Evolutionary conservation across 1,139 yeast genomes (phyloP).

Genomic region (Pneumocystis carinii): DNA sequence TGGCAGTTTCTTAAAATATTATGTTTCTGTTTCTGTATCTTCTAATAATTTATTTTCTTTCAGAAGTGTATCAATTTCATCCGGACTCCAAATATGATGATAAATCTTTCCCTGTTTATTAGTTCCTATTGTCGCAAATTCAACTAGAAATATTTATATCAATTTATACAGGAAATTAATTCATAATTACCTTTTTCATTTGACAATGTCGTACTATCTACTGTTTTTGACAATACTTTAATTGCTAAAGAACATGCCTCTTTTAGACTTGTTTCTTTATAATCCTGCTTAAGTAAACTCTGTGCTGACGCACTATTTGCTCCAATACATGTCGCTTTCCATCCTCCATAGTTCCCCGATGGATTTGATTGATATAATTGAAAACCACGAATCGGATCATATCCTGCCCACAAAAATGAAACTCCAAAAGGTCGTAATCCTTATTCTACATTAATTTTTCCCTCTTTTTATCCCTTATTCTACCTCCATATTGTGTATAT

Average conservation of each 20-base stretch:
- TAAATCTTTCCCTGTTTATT: conserved; percentile 36
- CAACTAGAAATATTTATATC: conserved; percentile 29
- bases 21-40: background rate
- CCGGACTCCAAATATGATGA: conserved; percentile 66
- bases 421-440: conserved; percentile 90
- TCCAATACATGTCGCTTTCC: conserved; percentile 97
- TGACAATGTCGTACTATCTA: conserved; percentile 74
- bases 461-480: background rate
- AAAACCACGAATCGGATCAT: conserved; percentile 77
- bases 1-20: background rate
- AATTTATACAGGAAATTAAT: background rate
- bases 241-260: conserved; percentile 81
- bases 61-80: conserved; percentile 60
- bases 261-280: conserved; percentile 58
- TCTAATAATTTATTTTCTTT: conserved; percentile 37
- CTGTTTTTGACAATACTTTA: conserved; percentile 84
- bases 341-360: conserved; percentile 92
- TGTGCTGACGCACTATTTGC: conserved; percentile 95
- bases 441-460: background rate
- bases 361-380: conserved; percentile 94
- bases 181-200: conserved; percentile 41
- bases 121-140: conserved; percentile 64
- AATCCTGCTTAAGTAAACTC: conserved; percentile 86
- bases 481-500: conserved; percentile 94
- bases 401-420: conserved; percentile 89